These are phyloP conservation scores for Rutstroemia sp. DNA, from an alignment of 2,329 filamentous ascomycete genomes.

Conservation along the genomic window DNA sequence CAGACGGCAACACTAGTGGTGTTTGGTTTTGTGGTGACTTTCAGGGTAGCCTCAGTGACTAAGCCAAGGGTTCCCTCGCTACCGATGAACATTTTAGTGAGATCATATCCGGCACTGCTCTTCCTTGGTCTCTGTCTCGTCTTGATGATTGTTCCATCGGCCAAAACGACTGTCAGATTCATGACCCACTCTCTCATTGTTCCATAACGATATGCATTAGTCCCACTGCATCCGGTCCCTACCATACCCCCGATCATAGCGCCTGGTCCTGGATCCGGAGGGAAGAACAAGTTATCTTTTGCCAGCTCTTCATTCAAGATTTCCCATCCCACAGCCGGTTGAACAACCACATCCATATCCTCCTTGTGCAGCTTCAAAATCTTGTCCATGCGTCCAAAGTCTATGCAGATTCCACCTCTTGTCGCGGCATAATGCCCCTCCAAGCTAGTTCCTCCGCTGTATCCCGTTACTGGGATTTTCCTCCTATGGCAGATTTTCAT, in stretches of 20 bases:
- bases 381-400: constrained; percentile 80
- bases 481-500: constrained; percentile 83
- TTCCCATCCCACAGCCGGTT: constrained; percentile 84
- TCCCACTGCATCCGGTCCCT: constrained; percentile 66
- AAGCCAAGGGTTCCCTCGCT: constrained; percentile 87
- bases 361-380: constrained; percentile 70
- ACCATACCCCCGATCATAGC: constrained; percentile 91
- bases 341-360: constrained; percentile 69
- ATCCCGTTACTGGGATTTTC: constrained; percentile 77
- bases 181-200: constrained; percentile 95
- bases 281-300: constrained; percentile 77
- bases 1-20: constrained; percentile 73
- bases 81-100: constrained; percentile 83
- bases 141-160: constrained; percentile 84
- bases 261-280: constrained; percentile 82
- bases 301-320: constrained; percentile 69
- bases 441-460: constrained; percentile 80
- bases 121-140: constrained; percentile 83
- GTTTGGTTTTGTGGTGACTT: constrained; percentile 74
- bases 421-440: constrained; percentile 87
- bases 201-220: constrained; percentile 86
- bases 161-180: constrained; percentile 77
- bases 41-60: constrained; percentile 84
- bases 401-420: constrained; percentile 73
- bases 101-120: constrained; percentile 84